Percentiles rank a stretch among this genome's conserved stretches.
Conservation (phyloP, 2,329 filamentous ascomycete species). For the Diaporthe ilicicola region DNA sequence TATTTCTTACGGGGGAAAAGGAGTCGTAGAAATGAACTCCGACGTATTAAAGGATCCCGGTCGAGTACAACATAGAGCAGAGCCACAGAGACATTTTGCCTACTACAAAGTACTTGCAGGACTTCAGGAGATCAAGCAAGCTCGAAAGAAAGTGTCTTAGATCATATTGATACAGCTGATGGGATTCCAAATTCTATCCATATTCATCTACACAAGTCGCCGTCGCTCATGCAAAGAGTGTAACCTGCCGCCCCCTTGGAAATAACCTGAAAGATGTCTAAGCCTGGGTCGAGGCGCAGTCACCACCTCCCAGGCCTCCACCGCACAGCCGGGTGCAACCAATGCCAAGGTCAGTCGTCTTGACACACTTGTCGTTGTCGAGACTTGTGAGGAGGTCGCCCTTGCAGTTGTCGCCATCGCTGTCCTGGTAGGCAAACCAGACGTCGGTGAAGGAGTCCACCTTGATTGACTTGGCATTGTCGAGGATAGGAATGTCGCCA, state of each 20-base stretch:
- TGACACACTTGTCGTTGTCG: background rate
- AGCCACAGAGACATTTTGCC: too few species aligned
- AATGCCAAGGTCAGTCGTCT: background rate
- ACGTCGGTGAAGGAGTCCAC: constrained; percentile 40
- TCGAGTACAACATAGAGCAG: too few species aligned
- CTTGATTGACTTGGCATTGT: constrained; percentile 59
- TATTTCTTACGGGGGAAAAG: too few species aligned
- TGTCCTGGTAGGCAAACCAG: constrained; percentile 8
- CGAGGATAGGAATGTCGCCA: constrained; percentile 38
- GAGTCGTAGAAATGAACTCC: too few species aligned
- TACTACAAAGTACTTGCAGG: too few species aligned
- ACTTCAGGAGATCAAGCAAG: too few species aligned
- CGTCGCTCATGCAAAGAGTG: background rate
- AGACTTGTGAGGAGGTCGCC: background rate
- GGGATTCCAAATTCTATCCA: too few species aligned
- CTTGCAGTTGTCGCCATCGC: background rate
- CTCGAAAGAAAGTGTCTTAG: too few species aligned
- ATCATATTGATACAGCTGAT: too few species aligned
- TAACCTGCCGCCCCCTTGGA: too few species aligned
- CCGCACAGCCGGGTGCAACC: background rate
- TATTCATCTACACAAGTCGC: background rate
- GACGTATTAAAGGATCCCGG: too few species aligned
- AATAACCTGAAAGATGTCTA: background rate
- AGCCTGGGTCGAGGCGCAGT: background rate
- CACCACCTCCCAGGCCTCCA: background rate